Evolutionary conservation across 2,329 filamentous ascomycete species (phyloP), one percentile per base, ranked within the genome.

Genomic region (Lasiodiplodia theobromae): DNA sequence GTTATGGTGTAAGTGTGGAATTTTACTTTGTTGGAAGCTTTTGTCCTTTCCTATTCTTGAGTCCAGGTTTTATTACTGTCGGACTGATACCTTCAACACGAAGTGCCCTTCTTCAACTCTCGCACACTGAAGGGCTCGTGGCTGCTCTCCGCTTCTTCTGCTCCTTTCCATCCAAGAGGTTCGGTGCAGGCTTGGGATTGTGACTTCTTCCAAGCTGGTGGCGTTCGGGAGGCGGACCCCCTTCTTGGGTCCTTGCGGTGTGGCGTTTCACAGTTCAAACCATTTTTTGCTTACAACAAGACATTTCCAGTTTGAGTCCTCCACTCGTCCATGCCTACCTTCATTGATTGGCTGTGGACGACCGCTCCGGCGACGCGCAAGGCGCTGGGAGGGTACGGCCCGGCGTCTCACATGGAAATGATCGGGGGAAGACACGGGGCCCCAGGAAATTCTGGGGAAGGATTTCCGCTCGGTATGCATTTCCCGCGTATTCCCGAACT

Each of bases 391-490:
- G 40, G 58, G 23, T n/a, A 49, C 25, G 21, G 38, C 58, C 58
- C 25, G 4, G 10, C 21, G 57, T 47, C 57, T 31, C 38, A 60
- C 16, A 40, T 47, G 23, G 4, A 44, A 10, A 28, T 16, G 23
- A n/a, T 21, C 37, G 12, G 57, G 18, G 31, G 4, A n/a, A 51
- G 16, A 18, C 34, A 62, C 14, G 58, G 58, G 58, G 58, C 40
- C 57, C 57, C 57, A 34, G 38, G 57, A 62, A 49, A 49, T 37
- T 6, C 28, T 37, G 53, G 53, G 31, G 53, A 56, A 38, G 31
- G 37, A 21, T 56, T n/a, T n/a, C 18, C 53, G 53, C 25, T 52
- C n/a, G 49, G 49, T 25, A 52, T 28, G 53, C 34, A 2, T n/a
- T n/a, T 56, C 34, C 53, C 53, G 53, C 11, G 7, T 21, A 34